phyloP scores from a whole-genome alignment of 2,329 filamentous ascomycete species.

The Rhynchosporium agropyri region DNA sequence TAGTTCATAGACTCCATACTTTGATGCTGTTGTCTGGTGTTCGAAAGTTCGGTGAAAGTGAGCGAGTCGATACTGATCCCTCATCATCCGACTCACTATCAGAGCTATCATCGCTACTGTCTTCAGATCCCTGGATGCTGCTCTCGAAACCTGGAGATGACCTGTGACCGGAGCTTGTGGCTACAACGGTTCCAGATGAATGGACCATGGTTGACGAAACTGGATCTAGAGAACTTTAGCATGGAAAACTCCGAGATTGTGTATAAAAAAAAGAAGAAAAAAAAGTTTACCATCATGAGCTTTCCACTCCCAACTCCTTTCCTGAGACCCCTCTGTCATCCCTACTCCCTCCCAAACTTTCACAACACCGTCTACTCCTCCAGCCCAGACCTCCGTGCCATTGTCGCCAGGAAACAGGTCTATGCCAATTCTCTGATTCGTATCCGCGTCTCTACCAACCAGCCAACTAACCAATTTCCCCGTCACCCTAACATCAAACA shows the following conservation, averaged over 20 bases:
- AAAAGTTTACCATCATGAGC: conserved; percentile 41
- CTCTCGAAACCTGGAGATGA: conserved; percentile 12
- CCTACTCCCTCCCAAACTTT: conserved; percentile 62
- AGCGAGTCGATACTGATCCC: conserved; percentile 11
- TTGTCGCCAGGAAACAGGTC: conserved; percentile 55
- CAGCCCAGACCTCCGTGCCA: conserved; percentile 65
- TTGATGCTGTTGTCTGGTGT: conserved; percentile 50
- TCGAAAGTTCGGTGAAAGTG: conserved; percentile 5
- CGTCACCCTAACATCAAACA: conserved; percentile 65
- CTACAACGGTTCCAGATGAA: conserved; percentile 41
- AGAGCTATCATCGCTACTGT: conserved; percentile 22
- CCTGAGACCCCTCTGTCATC: conserved; percentile 46
- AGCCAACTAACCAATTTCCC: conserved; percentile 59
- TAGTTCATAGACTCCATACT: conserved; percentile 48
- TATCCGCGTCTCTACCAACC: conserved; percentile 51
- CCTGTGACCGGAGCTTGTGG: conserved; percentile 42
- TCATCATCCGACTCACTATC: conserved; percentile 22
- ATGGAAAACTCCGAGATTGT: not conserved
- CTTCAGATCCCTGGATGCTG: conserved; percentile 22
- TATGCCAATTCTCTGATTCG: conserved; percentile 59
- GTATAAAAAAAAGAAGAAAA: too few species aligned
- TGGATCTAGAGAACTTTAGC: conserved; percentile 32
- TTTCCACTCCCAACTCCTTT: conserved; percentile 40
- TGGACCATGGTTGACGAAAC: conserved; percentile 41
- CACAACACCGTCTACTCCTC: conserved; percentile 56